phyloP scores from a whole-genome alignment of 257 asterid genomes.

The Penstemon davidsonii region DNA sequence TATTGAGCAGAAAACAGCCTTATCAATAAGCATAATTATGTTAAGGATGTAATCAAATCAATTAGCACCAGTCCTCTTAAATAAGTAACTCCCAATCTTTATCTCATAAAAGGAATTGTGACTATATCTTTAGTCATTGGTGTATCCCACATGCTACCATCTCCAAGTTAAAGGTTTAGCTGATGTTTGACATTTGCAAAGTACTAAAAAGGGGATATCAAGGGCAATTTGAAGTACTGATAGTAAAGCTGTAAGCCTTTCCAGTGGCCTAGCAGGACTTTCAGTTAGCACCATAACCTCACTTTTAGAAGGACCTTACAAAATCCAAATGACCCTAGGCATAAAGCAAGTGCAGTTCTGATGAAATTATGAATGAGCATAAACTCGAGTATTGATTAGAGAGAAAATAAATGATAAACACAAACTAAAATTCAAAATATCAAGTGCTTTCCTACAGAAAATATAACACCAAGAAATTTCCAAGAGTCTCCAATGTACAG shows the following conservation, averaged over 20 bases:
- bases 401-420: neutral
- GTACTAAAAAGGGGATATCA: neutral
- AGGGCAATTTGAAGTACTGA: neutral
- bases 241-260: neutral
- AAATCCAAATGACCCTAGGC: neutral
- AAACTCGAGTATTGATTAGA: neutral
- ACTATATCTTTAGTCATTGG: neutral
- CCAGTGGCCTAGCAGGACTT: neutral
- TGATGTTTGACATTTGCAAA: conserved; percentile 3
- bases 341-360: neutral
- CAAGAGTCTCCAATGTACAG: neutral
- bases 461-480: conserved; percentile 4
- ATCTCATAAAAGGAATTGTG: neutral
- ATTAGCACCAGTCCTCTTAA: neutral
- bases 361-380: conserved; percentile 10
- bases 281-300: neutral
- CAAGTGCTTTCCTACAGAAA: neutral
- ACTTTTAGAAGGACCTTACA: neutral
- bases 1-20: conserved; percentile 26
- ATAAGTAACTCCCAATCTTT: neutral
- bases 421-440: neutral
- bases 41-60: conserved; percentile 4
- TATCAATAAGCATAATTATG: conserved; percentile 16
- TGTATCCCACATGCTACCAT: conserved; percentile 11
- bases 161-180: neutral